Base-by-base conservation (phyloP, 2,329 filamentous ascomycete species). In the Fusarium subglutinans region DNA sequence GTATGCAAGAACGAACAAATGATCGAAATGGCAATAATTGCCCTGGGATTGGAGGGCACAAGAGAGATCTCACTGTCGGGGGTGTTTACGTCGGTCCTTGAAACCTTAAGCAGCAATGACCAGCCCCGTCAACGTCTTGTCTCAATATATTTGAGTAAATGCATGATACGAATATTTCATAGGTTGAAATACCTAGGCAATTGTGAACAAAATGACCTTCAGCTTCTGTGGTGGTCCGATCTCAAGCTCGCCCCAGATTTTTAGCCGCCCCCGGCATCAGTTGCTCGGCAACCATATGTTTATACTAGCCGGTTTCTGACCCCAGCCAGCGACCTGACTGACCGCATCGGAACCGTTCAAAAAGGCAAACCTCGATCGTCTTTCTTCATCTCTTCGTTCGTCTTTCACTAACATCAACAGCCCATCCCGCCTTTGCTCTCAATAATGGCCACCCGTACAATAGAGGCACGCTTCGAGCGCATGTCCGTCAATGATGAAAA, bases 401-500 rank as follows among this genome's bases (percentile, higher is more conserved):
- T 55, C 58, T 50, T 56, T 60, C 70, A 76, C 77, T 79, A 79
- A 77, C 76, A 73, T 69, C 57, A 68, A 69, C 70, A 76, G 69
- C 44, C 47, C 28, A 47, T 41, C 37, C 57, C 43, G 48, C 15
- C 35, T 26, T 14, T 41, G 45, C 44, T 37, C 33, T 60, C 26
- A 65, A 76, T 72, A 69, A 91, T 96, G 93, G 90, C 95, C 74
- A 90, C 93, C 67, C 90, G 93, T 77, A 91, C 90, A 58, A 87
- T 98, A 53, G 96, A 98, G 85, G 87, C 93, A 84, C 93, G 94
- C 78, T 94, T 98, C 80, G 95, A 98, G 90, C 92, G 92, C 83
- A 90, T 98, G 85, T 92, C 93, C 26, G 94, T 98, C 72, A 92
- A 93, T 78, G 95, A 98, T 80, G 95, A 98, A 84, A 97, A 96